Evolutionary conservation across 306 rosid genomes (phyloP), one percentile per base, ranked within the genome.

Genomic region (Phaseolus lunatus): DNA sequence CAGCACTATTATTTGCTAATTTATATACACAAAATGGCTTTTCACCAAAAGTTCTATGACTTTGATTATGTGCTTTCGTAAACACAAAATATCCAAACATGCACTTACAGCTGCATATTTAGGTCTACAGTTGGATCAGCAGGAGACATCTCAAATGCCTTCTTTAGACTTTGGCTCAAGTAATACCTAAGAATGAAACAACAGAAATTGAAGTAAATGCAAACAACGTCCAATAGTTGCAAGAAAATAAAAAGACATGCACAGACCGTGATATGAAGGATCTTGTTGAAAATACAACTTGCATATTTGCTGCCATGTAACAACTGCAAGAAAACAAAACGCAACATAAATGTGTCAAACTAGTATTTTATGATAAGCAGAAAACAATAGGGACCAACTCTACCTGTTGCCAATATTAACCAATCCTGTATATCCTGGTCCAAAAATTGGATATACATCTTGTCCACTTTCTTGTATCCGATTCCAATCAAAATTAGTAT

Each of bases 401-500:
- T 85, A 89, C 97, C 97, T 95, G 73, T 95, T 95, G 78, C 99
- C 99, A 70, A 95, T 92, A 85, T 95, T 95, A 83, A 95, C 93
- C 77, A 93, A 87, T 43, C 98, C 98, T 1, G 96, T 95, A 81
- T 90, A 95, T 75, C 99, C 97, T 29, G 99, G 99, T 71, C 99
- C 99, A 78, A 73, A 90, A 79, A 95, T 87, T 13, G 94, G 97
- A 27, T 95, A 97, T 9, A 88, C 87, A 16, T 95, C 97, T 81
- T 88, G 89, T 70, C 96, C 99, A 85, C 91, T 95, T 86, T 95
- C 97, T 91, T 92, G 97, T 87, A 95, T 92, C 44, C 97, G 88
- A 71, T 95, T 88, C 99, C 99, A 95, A 74, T 95, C 97, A 84
- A 84, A 95, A 83, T 92, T 95, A 67, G 97, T 89, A 87, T 95